Evolutionary conservation across 352 stramenopile genomes (phyloP), one percentile per base, ranked within the genome.

Genomic region (Globisporangium nodosum): DNA sequence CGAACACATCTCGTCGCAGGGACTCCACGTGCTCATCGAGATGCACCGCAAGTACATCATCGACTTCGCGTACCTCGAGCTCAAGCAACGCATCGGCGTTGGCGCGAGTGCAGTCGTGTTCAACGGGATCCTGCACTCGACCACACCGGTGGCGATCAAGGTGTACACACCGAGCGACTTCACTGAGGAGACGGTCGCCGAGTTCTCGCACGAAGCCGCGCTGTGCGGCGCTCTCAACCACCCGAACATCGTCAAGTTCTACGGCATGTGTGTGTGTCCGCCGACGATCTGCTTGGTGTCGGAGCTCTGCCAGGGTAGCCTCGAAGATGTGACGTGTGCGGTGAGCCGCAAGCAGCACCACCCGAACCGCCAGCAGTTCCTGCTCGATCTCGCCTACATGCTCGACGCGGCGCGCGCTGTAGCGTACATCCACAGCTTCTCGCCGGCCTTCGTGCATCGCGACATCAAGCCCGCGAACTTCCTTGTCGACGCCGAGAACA

Each of bases 381-480:
- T 35, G 2, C 7, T 54, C 65, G 4, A 63, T 54, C 61, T 92
- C 12, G 74, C 80, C 16, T 76, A 87, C 37, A 58, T 90, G 35
- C 73, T 69, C 0, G 58, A 61, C n/a, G 71, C 74, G 21, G 68
- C 74, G 21, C 68, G 80, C 24, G 76, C 73, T 0, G 72, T 88
- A 9, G 78, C 82, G 8, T 90, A 90, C 64, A 49, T 92, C 27
- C 80, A 92, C 65, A 88, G 75, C 49, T 89, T 89, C 60, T 81
- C 79, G 5, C 82, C 82, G 3, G 64, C 82, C 8, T 90, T 88
- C 46, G 56, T 92, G 5, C 77, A 88, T 33, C 71, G 77, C 9
- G 82, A 92, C 49, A 92, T 92, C 52, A 87, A 88, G 37, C 37
- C 37, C 2, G 37, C 37, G 37, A 43, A 43, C 37, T 43, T 43